Evolutionary conservation across 2,329 filamentous ascomycete genomes (phyloP), one percentile per base, ranked within the genome.

Genomic region (Lachnellula willkommii): DNA sequence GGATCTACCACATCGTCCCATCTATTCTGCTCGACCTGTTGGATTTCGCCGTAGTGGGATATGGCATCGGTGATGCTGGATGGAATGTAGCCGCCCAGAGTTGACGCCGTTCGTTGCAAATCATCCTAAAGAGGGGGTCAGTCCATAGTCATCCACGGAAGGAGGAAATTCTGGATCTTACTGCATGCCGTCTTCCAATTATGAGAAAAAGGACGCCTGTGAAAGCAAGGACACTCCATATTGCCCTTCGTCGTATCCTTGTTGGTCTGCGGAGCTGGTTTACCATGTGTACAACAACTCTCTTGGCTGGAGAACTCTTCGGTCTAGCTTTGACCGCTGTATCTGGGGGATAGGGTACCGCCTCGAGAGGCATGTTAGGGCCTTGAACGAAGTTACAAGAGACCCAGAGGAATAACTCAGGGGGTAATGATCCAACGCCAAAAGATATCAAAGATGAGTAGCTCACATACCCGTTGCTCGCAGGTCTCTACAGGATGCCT

Each of bases 221-320:
- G 5, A 59, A n/a, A 22, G 52, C 37, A 35, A 64, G 43, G 2
- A 51, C 5, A 3, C 45, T 45, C n/a, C 59, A 53, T 2, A 64
- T 20, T 12, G 61, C 36, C 22, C 57, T 50, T 28, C 57, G 55
- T 17, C 62, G 59, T 43, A 62, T 40, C 26, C 60, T 55, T 50
- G 59, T 59, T 24, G 62, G 63, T 22, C 61, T 55, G 42, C 58
- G 50, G 7, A 66, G 43, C 35, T 56, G 54, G 42, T 56, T 55
- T 22, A 62, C 24, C 15, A 62, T 11, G 28, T 62, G 59, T 35
- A 43, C 28, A 28, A 59, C 52, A 17, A 65, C 54, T 7, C 50
- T 28, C 43, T 43, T 58, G 36, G 26, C 59, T 8, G 60, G 54
- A 2, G 59, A 61, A 39, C 32, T 57, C 20, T 42, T 57, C 8